A percentile compares a stretch with the other conserved stretches of the same genome.
Conservation (phyloP, 139 green algal genomes). For the Chlamydomonas sphaeroides region DNA sequence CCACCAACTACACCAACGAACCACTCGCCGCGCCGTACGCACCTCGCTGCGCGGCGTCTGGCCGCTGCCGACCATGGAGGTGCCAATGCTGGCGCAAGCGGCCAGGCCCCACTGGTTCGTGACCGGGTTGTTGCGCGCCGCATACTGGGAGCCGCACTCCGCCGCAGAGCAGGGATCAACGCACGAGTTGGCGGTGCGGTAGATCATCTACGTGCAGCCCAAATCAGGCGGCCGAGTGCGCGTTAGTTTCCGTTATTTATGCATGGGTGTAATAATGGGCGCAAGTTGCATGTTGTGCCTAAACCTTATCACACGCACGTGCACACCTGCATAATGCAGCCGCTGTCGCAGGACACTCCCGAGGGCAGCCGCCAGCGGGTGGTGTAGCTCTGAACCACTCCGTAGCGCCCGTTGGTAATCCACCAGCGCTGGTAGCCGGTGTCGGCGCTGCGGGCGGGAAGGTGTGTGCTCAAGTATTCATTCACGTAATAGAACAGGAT, state of each 20-base stretch:
- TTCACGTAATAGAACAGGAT: too few relatives aligned
- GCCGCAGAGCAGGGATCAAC: background rate
- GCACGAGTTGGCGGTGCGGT: conserved; percentile 21
- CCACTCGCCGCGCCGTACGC: too few relatives aligned
- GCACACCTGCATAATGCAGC: background rate
- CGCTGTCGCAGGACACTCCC: background rate
- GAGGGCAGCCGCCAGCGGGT: background rate
- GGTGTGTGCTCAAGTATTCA: too few relatives aligned
- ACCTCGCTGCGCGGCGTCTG: background rate
- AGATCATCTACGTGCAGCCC: background rate
- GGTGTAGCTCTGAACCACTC: background rate
- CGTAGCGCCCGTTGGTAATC: background rate
- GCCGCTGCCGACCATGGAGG: background rate
- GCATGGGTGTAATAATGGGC: background rate
- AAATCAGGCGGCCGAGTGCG: background rate
- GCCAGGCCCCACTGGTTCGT: background rate
- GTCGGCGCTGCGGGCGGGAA: too few relatives aligned
- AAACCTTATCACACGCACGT: background rate
- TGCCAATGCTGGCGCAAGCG: background rate
- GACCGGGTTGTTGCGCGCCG: background rate
- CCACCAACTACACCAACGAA: too few relatives aligned
- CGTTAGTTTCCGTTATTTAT: background rate
- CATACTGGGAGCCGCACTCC: background rate
- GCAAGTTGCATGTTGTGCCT: background rate
- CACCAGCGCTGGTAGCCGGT: too few relatives aligned